Base-by-base conservation (phyloP, 768 basidiomycete genomes). In the Mycena albidolilacea region DNA sequence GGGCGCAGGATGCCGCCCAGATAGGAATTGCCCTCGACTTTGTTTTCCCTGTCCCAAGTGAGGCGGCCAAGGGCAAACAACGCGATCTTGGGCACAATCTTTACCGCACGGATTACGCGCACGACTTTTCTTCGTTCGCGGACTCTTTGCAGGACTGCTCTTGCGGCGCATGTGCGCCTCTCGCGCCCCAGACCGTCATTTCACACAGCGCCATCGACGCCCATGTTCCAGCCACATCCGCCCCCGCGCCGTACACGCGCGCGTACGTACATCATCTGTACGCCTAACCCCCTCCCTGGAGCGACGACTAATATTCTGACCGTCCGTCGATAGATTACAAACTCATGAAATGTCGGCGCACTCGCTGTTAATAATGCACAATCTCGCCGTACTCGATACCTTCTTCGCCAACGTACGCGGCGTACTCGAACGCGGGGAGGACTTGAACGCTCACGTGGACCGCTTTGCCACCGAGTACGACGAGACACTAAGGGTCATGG, bases 321-420 rank as follows among this genome's bases (percentile, higher is more conserved):
- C 30, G 30, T 30, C 30, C 30, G 30, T 30, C 30, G 30, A 30
- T 30, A 30, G 30, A 3, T 83, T 96, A 44, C 91, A 93, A 64
- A 95, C 95, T 7, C 96, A 97, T 80, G 96, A 97, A 80, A 96
- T 97, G 95, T 90, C 92, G 0, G 92, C 94, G 0, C 94, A 97
- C 75, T 79, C 94, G 5, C 80, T 96, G 30, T 87, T 97, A 19
- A 87, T 86, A 12, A 85, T 91, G 82, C 96, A 97, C 80, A 97
- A 97, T 75, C 84, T 95, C 38, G 79, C 88, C 0, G 87, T 96
- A 0, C 82, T 95, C 37, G 88, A 91, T 50, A 79, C 82, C 1
- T 94, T 97, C 78, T 89, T 96, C 57, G 82, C 81, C 0, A 89
- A 88, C 0, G 82, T 96, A 1, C 87, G 95, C 9, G 50, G 17